These are phyloP conservation scores for Epichloe sibirici DNA, from an alignment of 2,329 filamentous ascomycete species.

Conservation along the genomic window DNA sequence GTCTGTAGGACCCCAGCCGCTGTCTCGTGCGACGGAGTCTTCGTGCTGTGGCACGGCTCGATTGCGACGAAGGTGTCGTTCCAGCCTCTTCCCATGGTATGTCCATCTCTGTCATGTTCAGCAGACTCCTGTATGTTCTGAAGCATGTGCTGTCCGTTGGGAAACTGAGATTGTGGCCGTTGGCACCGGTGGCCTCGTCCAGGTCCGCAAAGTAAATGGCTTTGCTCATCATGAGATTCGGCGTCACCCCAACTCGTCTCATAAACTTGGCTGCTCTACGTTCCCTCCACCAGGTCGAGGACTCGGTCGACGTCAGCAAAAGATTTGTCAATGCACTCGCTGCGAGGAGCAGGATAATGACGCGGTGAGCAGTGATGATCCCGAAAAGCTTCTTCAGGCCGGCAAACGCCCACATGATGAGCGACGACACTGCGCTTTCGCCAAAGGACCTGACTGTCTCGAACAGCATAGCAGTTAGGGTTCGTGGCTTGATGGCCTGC, in stretches of 20 bases:
- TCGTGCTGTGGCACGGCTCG: slow-evolving; percentile 43
- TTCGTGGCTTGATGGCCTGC: slow-evolving; percentile 47
- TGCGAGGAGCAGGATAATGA: slow-evolving; percentile 58
- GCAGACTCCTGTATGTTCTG: slow-evolving; percentile 46
- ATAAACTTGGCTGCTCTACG: slow-evolving; percentile 71
- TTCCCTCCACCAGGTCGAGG: slow-evolving; percentile 74
- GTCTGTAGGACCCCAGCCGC: slow-evolving; percentile 69
- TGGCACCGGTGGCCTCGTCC: slow-evolving; percentile 44
- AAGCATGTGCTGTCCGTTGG: slow-evolving; percentile 45
- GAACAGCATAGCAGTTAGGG: slow-evolving; percentile 55
- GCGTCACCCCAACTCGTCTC: slow-evolving; percentile 64
- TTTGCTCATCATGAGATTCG: slow-evolving; percentile 71
- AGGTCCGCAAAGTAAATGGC: slow-evolving; percentile 76
- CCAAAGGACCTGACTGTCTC: slow-evolving; percentile 62
- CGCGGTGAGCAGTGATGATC: slow-evolving; percentile 57
- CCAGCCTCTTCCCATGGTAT: slow-evolving; percentile 42
- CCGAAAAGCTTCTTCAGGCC: slow-evolving; percentile 53
- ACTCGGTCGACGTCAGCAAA: slow-evolving; percentile 61
- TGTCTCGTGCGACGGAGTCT: slow-evolving; percentile 71
- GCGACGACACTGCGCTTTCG: slow-evolving; percentile 60
- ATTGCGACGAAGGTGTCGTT: slow-evolving; percentile 30
- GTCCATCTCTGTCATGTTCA: slow-evolving; percentile 46
- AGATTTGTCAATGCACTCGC: slow-evolving; percentile 62
- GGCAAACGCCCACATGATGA: slow-evolving; percentile 68
- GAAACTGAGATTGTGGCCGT: slow-evolving; percentile 19